Conservation (phyloP, 2,329 filamentous ascomycete genomes). For the Aphanocladium album region DNA sequence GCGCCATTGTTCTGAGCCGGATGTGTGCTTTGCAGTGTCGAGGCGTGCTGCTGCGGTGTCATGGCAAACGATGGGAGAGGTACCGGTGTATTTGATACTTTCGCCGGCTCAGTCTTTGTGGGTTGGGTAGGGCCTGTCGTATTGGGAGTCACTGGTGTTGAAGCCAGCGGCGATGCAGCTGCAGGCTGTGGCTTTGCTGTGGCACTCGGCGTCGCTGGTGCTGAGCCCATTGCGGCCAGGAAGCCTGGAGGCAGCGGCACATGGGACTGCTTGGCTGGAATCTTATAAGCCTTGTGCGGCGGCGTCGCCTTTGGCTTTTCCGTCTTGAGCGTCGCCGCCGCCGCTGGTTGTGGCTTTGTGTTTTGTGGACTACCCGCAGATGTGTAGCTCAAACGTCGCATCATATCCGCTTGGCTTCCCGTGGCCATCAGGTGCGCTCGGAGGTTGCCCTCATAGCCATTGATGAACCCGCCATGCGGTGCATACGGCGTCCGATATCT, state of each 20-base stretch:
- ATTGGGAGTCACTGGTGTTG: background rate
- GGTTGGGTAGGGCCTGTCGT: background rate
- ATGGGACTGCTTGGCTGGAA: conserved; percentile 38
- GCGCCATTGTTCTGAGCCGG: background rate
- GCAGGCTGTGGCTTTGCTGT: conserved; percentile 14
- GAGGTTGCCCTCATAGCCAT: conserved; percentile 53
- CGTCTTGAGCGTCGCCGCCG: conserved; percentile 9
- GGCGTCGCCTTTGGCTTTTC: conserved; percentile 22
- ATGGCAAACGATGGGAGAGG: conserved; percentile 23
- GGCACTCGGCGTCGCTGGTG: conserved; percentile 19
- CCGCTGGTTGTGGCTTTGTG: background rate
- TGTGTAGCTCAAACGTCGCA: conserved; percentile 13
- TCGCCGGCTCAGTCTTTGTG: background rate
- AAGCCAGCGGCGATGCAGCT: background rate
- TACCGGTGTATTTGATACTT: conserved; percentile 27
- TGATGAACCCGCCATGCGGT: conserved; percentile 53
- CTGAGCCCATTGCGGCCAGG: conserved; percentile 34
- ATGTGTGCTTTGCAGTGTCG: background rate
- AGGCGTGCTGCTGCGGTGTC: conserved; percentile 1
- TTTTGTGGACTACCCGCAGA: background rate
- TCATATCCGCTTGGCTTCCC: conserved; percentile 19
- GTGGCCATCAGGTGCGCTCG: conserved; percentile 39
- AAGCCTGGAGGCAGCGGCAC: conserved; percentile 41
- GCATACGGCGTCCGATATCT: conserved; percentile 58
- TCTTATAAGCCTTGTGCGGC: conserved; percentile 28